These are phyloP conservation scores for Scenedesmus sp. DNA, from an alignment of 163 green algal species.

Conservation along the genomic window DNA sequence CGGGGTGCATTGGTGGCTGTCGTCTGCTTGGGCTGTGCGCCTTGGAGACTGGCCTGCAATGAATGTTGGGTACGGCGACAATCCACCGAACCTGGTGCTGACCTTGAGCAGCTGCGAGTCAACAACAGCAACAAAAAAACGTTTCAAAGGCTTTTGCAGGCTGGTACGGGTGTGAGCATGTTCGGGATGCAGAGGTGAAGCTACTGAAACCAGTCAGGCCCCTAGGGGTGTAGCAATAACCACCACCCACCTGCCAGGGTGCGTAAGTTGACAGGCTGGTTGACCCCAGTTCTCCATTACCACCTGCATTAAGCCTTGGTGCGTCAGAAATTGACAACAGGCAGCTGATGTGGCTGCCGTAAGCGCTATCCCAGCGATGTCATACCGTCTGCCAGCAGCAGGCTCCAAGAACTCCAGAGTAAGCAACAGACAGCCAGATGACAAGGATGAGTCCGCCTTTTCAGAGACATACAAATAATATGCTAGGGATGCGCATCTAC, in stretches of 20 bases:
- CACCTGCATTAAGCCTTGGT: background rate
- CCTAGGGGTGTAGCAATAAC: background rate
- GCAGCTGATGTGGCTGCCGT: background rate
- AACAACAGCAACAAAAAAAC: background rate
- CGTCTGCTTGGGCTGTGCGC: slow-evolving; percentile 18
- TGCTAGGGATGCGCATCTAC: background rate
- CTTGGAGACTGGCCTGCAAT: background rate
- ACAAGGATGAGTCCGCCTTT: background rate
- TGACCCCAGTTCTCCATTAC: background rate
- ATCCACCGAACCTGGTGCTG: background rate
- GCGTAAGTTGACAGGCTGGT: background rate
- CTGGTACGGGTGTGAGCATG: no score
- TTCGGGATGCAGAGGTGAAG: background rate
- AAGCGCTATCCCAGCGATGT: background rate
- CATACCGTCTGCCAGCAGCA: slow-evolving; percentile 7
- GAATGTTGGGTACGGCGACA: slow-evolving; percentile 25
- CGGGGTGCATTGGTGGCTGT: slow-evolving; percentile 15
- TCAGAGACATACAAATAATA: background rate
- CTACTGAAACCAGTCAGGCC: background rate
- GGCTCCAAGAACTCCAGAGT: background rate
- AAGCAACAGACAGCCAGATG: background rate
- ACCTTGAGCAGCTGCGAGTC: slow-evolving; percentile 2
- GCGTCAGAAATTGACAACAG: background rate
- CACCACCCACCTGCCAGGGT: slow-evolving; percentile 25
- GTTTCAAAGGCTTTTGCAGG: no score